Conservation (phyloP, 331 rosid species). For the Prunus yedoensis region DNA sequence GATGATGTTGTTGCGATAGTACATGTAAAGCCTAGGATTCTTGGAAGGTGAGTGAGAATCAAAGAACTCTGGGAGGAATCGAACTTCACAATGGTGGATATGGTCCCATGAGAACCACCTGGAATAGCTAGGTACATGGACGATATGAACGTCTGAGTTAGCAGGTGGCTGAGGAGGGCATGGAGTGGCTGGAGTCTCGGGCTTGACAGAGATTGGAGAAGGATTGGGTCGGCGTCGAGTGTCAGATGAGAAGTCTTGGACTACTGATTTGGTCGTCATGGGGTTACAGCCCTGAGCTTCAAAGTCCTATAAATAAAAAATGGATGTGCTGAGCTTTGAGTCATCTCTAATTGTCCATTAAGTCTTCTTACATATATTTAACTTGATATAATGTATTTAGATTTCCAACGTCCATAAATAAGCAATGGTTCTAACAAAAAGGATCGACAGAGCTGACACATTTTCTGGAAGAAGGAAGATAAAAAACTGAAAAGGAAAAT, state of each 20-base stretch:
- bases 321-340: too few relatives aligned
- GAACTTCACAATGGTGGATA: constrained; percentile 65
- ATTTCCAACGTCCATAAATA: background rate
- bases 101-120: constrained; percentile 75
- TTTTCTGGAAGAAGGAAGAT: too few relatives aligned
- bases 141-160: constrained; percentile 25
- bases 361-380: too few relatives aligned
- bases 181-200: constrained; percentile 28
- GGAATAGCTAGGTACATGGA: constrained; percentile 69
- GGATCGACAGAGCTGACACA: too few relatives aligned
- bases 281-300: background rate
- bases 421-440: background rate
- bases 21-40: constrained; percentile 72
- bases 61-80: constrained; percentile 72
- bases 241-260: constrained; percentile 24
- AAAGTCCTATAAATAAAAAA: too few relatives aligned
- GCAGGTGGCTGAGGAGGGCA: constrained; percentile 24
- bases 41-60: constrained; percentile 47
- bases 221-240: background rate
- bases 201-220: constrained; percentile 15
- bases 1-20: constrained; percentile 70
- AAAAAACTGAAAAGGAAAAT: too few relatives aligned
- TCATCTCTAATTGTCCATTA: too few relatives aligned
- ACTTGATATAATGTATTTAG: too few relatives aligned
- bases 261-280: constrained; percentile 17